Conservation (phyloP, 192 early-diverging fungal species). For the Backusella sp. region DNA sequence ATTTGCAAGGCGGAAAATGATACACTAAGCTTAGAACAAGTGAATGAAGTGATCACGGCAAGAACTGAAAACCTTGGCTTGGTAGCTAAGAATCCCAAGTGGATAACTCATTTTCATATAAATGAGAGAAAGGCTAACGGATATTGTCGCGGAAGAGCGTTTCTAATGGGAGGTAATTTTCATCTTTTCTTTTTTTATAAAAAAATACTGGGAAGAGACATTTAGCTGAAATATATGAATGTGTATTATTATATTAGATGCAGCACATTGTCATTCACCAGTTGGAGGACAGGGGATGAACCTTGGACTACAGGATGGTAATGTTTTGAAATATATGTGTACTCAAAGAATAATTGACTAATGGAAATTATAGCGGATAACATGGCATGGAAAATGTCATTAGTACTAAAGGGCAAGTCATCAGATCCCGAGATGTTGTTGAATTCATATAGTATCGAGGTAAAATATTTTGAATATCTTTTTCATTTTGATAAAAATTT, state of each 20-base stretch:
- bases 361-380: slow-evolving; percentile 29
- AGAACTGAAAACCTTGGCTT: not conserved
- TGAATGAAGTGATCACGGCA: not conserved
- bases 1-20: not conserved
- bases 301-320: slow-evolving; percentile 44
- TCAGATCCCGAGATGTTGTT: slow-evolving; percentile 28
- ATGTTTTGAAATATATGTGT: not conserved
- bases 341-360: not conserved
- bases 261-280: slow-evolving; percentile 39
- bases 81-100: not conserved
- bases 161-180: slow-evolving; percentile 27
- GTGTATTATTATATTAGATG: slow-evolving; percentile 18
- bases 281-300: slow-evolving; percentile 45
- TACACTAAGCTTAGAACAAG: slow-evolving; percentile 8
- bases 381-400: slow-evolving; percentile 46
- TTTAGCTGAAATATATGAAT: no score
- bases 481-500: no score
- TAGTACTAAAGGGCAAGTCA: slow-evolving; percentile 32
- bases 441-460: slow-evolving; percentile 38
- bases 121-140: slow-evolving; percentile 32
- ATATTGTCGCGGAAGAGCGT: slow-evolving; percentile 20
- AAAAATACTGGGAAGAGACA: not conserved
- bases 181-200: not conserved
- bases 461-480: not conserved
- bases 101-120: slow-evolving; percentile 26